Percentiles rank a stretch among this genome's conserved stretches.
phyloP scores from a whole-genome alignment of 2,329 filamentous ascomycete genomes.

The Aschersonia sp. region DNA sequence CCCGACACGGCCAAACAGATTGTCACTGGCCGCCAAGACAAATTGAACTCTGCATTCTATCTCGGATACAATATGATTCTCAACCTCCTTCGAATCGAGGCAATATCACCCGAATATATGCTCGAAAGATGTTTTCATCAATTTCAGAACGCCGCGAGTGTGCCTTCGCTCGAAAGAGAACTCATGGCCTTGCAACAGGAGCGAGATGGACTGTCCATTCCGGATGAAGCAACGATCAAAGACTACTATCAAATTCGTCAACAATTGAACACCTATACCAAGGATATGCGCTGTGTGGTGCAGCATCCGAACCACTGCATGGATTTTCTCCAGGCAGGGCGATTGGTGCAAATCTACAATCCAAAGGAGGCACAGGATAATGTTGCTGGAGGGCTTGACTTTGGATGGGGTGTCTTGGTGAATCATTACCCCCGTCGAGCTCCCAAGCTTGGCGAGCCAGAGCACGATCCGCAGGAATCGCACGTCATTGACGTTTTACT shows the following conservation, averaged over 20 bases:
- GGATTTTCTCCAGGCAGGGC: constrained; percentile 75
- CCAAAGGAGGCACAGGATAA: constrained; percentile 31
- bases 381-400: constrained; percentile 40
- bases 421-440: constrained; percentile 54
- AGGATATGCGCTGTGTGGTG: constrained; percentile 83
- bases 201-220: constrained; percentile 58
- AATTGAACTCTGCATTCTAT: constrained; percentile 94
- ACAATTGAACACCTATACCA: constrained; percentile 68
- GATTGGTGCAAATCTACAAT: constrained; percentile 75
- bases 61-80: constrained; percentile 99
- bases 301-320: constrained; percentile 81
- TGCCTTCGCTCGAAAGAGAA: constrained; percentile 72
- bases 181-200: constrained; percentile 65
- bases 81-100: constrained; percentile 92
- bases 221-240: constrained; percentile 77
- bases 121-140: constrained; percentile 97
- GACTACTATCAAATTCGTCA: constrained; percentile 89
- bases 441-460: constrained; percentile 52
- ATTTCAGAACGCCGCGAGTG: constrained; percentile 88
- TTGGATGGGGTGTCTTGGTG: constrained; percentile 87
- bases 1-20: constrained; percentile 88
- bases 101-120: constrained; percentile 98
- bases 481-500: constrained; percentile 76
- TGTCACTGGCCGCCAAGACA: constrained; percentile 91
- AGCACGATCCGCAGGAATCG: constrained; percentile 59